phyloP scores from a whole-genome alignment of 441 rosid species.

The Breynia disticha region DNA sequence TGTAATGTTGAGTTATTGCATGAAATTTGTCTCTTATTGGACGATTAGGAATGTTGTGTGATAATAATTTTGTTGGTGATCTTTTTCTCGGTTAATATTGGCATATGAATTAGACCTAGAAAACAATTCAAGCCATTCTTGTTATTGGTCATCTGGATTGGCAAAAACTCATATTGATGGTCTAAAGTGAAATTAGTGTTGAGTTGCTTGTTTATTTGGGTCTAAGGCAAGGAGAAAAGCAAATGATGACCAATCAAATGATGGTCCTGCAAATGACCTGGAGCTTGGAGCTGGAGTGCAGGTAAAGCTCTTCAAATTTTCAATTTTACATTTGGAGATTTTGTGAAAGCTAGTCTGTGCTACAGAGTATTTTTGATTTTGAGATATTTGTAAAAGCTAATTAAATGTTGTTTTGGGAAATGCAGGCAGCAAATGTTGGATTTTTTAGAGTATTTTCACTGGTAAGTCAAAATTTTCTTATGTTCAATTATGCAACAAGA shows the following conservation, averaged over 20 bases:
- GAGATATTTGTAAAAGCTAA: conserved; percentile 6
- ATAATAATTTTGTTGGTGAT: too few relatives aligned
- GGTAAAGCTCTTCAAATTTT: conserved; percentile 27
- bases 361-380: not conserved
- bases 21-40: too few relatives aligned
- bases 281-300: conserved; percentile 60
- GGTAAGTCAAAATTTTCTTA: conserved; percentile 30
- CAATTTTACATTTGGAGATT: not conserved
- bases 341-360: too few relatives aligned
- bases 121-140: too few relatives aligned
- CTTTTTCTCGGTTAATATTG: too few relatives aligned
- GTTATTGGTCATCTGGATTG: too few relatives aligned
- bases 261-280: conserved; percentile 34
- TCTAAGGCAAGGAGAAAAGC: conserved; percentile 27
- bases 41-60: too few relatives aligned
- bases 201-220: not conserved
- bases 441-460: conserved; percentile 58
- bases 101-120: too few relatives aligned
- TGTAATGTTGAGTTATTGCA: too few relatives aligned
- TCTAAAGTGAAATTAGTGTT: too few relatives aligned
- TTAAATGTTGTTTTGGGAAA: conserved; percentile 13
- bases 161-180: too few relatives aligned
- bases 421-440: conserved; percentile 78
- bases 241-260: conserved; percentile 27
- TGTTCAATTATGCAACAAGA: conserved; percentile 1